Evolutionary conservation across 306 rosid species (phyloP).

Genomic region (Cicer pinnatifidum): DNA sequence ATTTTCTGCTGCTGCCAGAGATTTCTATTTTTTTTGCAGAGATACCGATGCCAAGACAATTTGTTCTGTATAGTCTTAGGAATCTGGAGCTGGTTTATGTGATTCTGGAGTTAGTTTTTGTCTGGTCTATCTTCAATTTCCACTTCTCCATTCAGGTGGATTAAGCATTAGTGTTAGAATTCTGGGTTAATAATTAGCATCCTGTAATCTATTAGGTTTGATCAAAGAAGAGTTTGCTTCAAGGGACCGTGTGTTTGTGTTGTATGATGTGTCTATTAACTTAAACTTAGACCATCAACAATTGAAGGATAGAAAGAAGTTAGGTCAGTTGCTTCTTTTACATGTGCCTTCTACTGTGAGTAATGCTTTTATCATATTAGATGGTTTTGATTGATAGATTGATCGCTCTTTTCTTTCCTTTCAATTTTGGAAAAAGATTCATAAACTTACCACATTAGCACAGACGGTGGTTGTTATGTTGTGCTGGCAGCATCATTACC

Average conservation of each 20-base stretch:
- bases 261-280: conserved; percentile 37
- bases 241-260: conserved; percentile 35
- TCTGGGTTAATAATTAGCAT: conserved; percentile 27
- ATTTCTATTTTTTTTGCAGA: conserved; percentile 45
- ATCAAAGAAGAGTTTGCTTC: conserved; percentile 28
- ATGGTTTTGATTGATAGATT: conserved; percentile 50
- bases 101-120: conserved; percentile 37
- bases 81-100: conserved; percentile 41
- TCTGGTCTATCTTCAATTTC: conserved; percentile 23
- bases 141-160: conserved; percentile 31
- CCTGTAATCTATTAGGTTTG: conserved; percentile 21
- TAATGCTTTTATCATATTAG: conserved; percentile 46
- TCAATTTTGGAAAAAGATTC: conserved; percentile 48
- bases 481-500: conserved; percentile 54
- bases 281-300: conserved; percentile 36
- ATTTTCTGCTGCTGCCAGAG: conserved; percentile 51
- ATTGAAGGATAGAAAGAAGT: conserved; percentile 43
- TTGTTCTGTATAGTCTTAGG: conserved; percentile 37
- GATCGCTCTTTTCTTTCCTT: conserved; percentile 45
- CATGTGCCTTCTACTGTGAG: conserved; percentile 44
- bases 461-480: conserved; percentile 53
- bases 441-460: conserved; percentile 50
- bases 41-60: conserved; percentile 41
- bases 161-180: conserved; percentile 38
- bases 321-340: conserved; percentile 41